Evolutionary conservation across 2,329 filamentous ascomycete species (phyloP), one percentile per base, ranked within the genome.

Genomic region (Ilyonectria robusta): DNA sequence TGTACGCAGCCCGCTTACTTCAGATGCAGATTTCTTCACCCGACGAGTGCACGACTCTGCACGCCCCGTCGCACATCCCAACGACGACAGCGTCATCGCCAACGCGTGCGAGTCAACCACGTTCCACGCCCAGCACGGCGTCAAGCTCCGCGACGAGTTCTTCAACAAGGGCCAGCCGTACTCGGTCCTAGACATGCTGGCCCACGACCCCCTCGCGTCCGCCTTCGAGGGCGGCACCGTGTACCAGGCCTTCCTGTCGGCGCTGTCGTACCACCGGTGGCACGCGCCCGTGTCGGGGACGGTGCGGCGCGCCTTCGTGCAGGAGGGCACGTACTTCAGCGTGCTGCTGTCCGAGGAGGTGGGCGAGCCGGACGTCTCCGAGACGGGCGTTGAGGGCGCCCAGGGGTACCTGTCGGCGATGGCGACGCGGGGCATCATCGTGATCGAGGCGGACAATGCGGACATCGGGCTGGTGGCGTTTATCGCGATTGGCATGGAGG

Each of bases 401-500:
- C 91, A 94, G 78, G 89, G 88, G 0, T 94, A 93, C 69, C 79
- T 94, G 35, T 88, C 89, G 0, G 84, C 87, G 0, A 81, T 92
- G 19, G 92, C 92, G 0, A 91, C 92, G 4, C 84, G 93, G 6
- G 91, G 89, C 0, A 78, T 94, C 51, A 89, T 94, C 69, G 88
- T 92, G 75, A 88, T 94, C 65, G 85, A 94, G 77, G 90, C 92
- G 0, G 91, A 93, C 70, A 91, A 93, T 69, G 83, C 85, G 2
- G 83, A 83, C 1, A 89, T 94, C 46, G 92, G 92, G 0, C 80
- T 94, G 35, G 87, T 94, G 84, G 90, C 86, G 0, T 91, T 94
- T 70, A 82, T 94, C 11, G 89, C 87, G 1, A 86, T 94, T 4
- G 93, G 92, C 2, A 94, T 94, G 92, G 90, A 89, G 46, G 92